Conservation (phyloP, 1,139 yeast genomes). For the Sugiyamaella xylanicola region DNA sequence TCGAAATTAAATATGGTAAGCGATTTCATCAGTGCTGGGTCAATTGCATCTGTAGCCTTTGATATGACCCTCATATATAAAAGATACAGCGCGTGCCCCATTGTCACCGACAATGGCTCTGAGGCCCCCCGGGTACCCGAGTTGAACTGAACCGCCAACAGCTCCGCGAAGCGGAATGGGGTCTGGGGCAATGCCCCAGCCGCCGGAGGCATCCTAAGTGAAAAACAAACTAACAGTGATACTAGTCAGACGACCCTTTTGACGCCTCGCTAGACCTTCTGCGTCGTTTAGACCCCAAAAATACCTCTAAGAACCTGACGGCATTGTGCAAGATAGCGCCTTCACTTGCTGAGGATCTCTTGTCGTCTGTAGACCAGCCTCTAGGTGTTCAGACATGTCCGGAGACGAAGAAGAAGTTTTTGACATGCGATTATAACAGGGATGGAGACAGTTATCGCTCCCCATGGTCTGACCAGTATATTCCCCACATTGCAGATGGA, state of each 20-base stretch:
- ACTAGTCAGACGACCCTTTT: constrained; percentile 51
- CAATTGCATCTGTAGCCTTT: too few species aligned
- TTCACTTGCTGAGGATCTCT: constrained; percentile 82
- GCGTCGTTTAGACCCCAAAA: constrained; percentile 80
- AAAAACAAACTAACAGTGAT: not conserved
- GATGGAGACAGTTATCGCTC: constrained; percentile 92
- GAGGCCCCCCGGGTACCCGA: too few species aligned
- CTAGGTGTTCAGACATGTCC: constrained; percentile 60
- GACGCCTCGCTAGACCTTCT: constrained; percentile 89
- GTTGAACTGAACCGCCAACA: too few species aligned
- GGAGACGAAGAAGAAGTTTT: constrained; percentile 63
- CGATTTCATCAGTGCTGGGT: too few species aligned
- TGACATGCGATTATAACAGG: constrained; percentile 92
- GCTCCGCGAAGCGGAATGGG: too few species aligned
- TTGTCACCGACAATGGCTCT: too few species aligned
- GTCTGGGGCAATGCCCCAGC: too few species aligned
- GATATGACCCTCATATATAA: too few species aligned
- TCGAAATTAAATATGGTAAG: too few species aligned
- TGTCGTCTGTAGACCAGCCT: constrained; percentile 88
- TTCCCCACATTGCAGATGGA: constrained; percentile 63
- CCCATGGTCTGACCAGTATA: constrained; percentile 86
- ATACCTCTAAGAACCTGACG: constrained; percentile 62
- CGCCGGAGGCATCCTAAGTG: too few species aligned
- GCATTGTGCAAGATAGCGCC: constrained; percentile 75
- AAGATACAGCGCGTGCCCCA: too few species aligned